phyloP scores from a whole-genome alignment of 345 rosid species.

The Noccaea caerulescens region DNA sequence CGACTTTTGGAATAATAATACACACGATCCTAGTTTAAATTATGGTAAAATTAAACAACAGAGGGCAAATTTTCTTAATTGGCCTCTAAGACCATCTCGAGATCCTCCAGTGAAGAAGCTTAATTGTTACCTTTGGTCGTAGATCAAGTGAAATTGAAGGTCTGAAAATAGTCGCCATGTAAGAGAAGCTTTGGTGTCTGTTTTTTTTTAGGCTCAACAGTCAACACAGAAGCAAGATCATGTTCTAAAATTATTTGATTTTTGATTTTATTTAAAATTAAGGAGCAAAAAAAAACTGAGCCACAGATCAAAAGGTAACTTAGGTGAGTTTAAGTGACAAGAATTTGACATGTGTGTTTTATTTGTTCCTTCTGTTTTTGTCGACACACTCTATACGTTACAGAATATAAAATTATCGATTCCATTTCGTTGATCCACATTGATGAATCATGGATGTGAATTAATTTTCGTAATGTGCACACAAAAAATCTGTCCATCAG shows the following conservation, averaged over 20 bases:
- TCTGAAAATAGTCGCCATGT: constrained; percentile 73
- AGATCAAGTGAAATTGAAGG: constrained; percentile 50
- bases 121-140: constrained; percentile 55
- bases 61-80: not conserved
- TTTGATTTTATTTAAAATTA: not conserved
- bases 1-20: not conserved
- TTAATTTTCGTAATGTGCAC: too few relatives aligned
- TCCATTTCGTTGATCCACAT: too few relatives aligned
- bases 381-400: too few relatives aligned
- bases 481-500: too few relatives aligned
- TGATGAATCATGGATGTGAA: too few relatives aligned
- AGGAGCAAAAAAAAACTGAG: not conserved
- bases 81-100: not conserved
- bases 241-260: not conserved
- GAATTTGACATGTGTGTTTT: not conserved
- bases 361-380: not conserved
- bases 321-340: not conserved
- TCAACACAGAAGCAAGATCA: constrained; percentile 3
- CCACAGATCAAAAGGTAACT: constrained; percentile 14
- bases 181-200: constrained; percentile 24
- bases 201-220: constrained; percentile 13
- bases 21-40: not conserved
- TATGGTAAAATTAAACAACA: too few relatives aligned
- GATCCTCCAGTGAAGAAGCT: not conserved
- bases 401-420: too few relatives aligned